A percentile compares a stretch with the other conserved stretches of the same genome.
Conservation (phyloP, 441 rosid genomes). For the Viola pubescens region DNA sequence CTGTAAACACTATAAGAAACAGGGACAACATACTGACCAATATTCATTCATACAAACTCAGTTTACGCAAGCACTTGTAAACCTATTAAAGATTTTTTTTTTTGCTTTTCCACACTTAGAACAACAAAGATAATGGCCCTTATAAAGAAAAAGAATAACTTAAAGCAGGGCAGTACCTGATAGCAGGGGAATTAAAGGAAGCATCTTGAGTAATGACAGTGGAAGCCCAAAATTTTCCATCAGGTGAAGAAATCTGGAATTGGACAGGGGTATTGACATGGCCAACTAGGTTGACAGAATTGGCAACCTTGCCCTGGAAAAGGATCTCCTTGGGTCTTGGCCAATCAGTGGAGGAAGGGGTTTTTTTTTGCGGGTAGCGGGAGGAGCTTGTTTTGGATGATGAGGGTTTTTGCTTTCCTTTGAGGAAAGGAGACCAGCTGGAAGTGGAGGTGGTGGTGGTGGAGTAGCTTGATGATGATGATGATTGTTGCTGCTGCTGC, state of each 20-base stretch:
- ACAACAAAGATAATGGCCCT: too few relatives aligned
- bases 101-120: too few relatives aligned
- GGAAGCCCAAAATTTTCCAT: conserved; percentile 33
- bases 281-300: conserved; percentile 36
- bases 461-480: too few relatives aligned
- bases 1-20: not conserved
- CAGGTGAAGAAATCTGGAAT: conserved; percentile 18
- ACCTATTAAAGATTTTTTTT: too few relatives aligned
- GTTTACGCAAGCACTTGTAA: not conserved
- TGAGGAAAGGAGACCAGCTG: too few relatives aligned
- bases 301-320: conserved; percentile 39
- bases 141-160: too few relatives aligned
- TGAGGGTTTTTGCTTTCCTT: too few relatives aligned
- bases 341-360: not conserved
- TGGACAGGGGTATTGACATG: conserved; percentile 28
- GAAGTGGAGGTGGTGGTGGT: too few relatives aligned
- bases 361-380: too few relatives aligned
- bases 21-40: not conserved
- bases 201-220: conserved; percentile 25
- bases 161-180: conserved; percentile 19
- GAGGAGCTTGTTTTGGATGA: too few relatives aligned
- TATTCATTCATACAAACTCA: not conserved
- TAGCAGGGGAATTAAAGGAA: conserved; percentile 15
- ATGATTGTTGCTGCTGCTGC: too few relatives aligned
- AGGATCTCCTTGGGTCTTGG: conserved; percentile 39